Conservation (phyloP, 805 yeast species). For the Diddensiella caesifluorescens region DNA sequence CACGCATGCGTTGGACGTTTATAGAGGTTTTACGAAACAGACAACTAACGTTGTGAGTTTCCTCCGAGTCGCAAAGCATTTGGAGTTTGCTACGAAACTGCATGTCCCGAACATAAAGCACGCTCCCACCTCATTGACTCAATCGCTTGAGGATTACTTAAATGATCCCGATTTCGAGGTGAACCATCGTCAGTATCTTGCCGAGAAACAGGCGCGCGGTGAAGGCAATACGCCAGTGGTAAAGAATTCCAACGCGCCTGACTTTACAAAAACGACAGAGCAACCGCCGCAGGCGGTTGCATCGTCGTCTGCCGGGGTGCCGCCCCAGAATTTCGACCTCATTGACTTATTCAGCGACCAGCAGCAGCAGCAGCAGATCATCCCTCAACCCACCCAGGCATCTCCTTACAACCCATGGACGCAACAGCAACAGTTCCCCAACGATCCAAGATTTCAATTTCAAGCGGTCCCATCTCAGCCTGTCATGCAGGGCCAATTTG, state of each 20-base stretch:
- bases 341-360: slow-evolving; percentile 61
- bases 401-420: background rate
- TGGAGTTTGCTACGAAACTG: slow-evolving; percentile 79
- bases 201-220: slow-evolving; percentile 53
- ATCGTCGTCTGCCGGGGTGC: no score
- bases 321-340: slow-evolving; percentile 46
- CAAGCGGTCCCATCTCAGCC: no score
- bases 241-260: background rate
- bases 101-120: slow-evolving; percentile 95
- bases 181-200: slow-evolving; percentile 71
- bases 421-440: no score
- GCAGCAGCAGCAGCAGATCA: slow-evolving; percentile 20
- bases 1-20: slow-evolving; percentile 75
- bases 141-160: slow-evolving; percentile 81
- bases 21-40: slow-evolving; percentile 77
- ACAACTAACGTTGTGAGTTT: slow-evolving; percentile 85
- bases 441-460: no score
- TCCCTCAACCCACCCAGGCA: slow-evolving; percentile 13
- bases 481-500: background rate
- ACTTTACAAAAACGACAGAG: background rate
- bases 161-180: slow-evolving; percentile 79
- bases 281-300: no score
- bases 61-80: slow-evolving; percentile 81
- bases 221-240: no score
- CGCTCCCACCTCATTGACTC: slow-evolving; percentile 90